A percentile compares a stretch with the other conserved stretches of the same genome.
These are phyloP conservation scores for Wallacemonas collosoma DNA, from an alignment of 208 protist species.

Conservation along the genomic window DNA sequence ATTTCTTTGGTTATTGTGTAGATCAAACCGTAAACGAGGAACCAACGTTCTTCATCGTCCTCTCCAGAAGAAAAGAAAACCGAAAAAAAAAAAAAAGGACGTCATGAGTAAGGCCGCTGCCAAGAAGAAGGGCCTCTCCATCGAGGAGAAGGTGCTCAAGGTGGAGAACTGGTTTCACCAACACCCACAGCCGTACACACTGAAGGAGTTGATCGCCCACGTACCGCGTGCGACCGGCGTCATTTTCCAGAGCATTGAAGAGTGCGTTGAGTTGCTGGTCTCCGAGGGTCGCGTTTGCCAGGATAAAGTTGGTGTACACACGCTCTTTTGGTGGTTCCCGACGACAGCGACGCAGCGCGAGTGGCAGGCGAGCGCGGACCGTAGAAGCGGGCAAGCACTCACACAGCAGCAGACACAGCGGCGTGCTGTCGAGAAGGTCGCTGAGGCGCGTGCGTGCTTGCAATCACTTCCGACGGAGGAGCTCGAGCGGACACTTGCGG, in stretches of 20 bases:
- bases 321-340: slow-evolving; percentile 84
- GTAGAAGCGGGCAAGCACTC: background rate
- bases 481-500: background rate
- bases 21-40: too few relatives aligned
- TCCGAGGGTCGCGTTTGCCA: slow-evolving; percentile 64
- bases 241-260: slow-evolving; percentile 82
- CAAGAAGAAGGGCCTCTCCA: slow-evolving; percentile 82
- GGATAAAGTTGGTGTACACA: slow-evolving; percentile 75
- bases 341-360: slow-evolving; percentile 39
- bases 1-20: slow-evolving; percentile 11
- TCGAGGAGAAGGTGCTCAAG: slow-evolving; percentile 78
- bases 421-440: slow-evolving; percentile 1
- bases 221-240: slow-evolving; percentile 77
- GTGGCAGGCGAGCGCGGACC: background rate
- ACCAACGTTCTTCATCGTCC: too few relatives aligned
- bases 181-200: slow-evolving; percentile 71
- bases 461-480: background rate
- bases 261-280: slow-evolving; percentile 79
- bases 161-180: slow-evolving; percentile 63
- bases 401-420: background rate
- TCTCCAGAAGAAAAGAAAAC: too few relatives aligned
- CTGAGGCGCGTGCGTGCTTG: background rate
- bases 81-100: background rate
- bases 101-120: slow-evolving; percentile 22
- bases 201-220: slow-evolving; percentile 72